Conservation (phyloP, 495 filamentous ascomycete genomes). For the Hypoxylon intermedium region DNA sequence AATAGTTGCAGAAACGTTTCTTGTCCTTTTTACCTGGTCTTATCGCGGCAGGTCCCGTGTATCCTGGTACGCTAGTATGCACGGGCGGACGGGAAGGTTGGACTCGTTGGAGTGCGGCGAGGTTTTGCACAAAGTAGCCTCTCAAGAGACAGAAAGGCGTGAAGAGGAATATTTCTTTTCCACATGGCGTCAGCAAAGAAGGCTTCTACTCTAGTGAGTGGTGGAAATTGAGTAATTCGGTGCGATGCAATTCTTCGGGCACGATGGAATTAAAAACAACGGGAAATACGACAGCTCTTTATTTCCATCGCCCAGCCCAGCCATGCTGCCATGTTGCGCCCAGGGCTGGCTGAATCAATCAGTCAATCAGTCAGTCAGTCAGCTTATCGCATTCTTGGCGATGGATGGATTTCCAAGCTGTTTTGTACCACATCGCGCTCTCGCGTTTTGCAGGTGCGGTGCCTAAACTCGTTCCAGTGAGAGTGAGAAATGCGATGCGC, state of each 20-base stretch:
- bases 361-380: too few species aligned
- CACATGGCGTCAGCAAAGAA: background rate
- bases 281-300: background rate
- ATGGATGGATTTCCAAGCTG: conserved; percentile 1
- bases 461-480: background rate
- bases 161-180: background rate
- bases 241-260: too few species aligned
- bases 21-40: too few species aligned
- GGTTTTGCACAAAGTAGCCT: too few species aligned
- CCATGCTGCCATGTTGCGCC: conserved; percentile 2
- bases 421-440: background rate
- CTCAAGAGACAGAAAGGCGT: background rate
- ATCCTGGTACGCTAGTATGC: too few species aligned
- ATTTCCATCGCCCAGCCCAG: background rate
- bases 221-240: too few species aligned
- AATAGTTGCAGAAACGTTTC: too few species aligned
- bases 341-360: background rate
- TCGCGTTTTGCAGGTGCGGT: conserved; percentile 2
- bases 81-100: too few species aligned
- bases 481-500: background rate
- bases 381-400: background rate
- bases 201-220: too few species aligned
- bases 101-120: too few species aligned
- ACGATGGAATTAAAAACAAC: background rate
- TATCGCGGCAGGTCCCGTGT: too few species aligned